Percentiles rank a stretch among this genome's conserved stretches.
Conservation (phyloP, 495 filamentous ascomycete species). For the Hypoxylon crocopeplum region DNA sequence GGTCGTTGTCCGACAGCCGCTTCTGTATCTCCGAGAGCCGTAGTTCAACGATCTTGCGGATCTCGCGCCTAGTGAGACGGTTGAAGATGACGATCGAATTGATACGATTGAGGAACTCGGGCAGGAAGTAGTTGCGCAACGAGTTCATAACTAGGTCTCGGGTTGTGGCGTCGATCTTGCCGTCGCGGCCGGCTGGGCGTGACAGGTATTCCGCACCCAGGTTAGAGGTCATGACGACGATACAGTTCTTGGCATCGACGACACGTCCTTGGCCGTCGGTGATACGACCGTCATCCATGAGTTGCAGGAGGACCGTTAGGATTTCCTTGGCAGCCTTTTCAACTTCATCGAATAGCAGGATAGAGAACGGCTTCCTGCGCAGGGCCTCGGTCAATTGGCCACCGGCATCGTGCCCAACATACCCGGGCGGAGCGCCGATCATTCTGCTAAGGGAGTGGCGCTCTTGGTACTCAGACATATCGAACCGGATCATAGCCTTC, state of each 20-base stretch:
- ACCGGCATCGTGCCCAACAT: conserved; percentile 94
- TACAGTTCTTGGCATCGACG: conserved; percentile 95
- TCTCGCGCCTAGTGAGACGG: conserved; percentile 85
- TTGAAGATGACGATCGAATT: conserved; percentile 97
- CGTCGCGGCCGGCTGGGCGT: conserved; percentile 75
- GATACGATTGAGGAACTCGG: conserved; percentile 98
- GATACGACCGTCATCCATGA: conserved; percentile 99
- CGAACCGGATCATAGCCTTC: conserved; percentile 97
- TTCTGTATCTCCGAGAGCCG: conserved; percentile 90
- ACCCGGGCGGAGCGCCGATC: conserved; percentile 97
- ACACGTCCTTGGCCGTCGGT: conserved; percentile 96
- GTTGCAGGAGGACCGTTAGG: conserved; percentile 91
- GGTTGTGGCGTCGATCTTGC: conserved; percentile 86
- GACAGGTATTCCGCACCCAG: conserved; percentile 93
- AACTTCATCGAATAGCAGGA: conserved; percentile 96
- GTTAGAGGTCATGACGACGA: conserved; percentile 99
- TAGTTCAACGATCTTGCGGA: conserved; percentile 94
- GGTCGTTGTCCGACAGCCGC: conserved; percentile 77
- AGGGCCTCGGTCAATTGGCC: conserved; percentile 95
- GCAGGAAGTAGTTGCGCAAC: conserved; percentile 92
- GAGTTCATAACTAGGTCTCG: conserved; percentile 87
- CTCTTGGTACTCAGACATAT: conserved; percentile 99
- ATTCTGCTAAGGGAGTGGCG: conserved; percentile 94
- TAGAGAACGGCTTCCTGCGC: conserved; percentile 93
- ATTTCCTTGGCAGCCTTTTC: conserved; percentile 99